Conservation (phyloP, 768 basidiomycete species). For the Mycena rosella region DNA sequence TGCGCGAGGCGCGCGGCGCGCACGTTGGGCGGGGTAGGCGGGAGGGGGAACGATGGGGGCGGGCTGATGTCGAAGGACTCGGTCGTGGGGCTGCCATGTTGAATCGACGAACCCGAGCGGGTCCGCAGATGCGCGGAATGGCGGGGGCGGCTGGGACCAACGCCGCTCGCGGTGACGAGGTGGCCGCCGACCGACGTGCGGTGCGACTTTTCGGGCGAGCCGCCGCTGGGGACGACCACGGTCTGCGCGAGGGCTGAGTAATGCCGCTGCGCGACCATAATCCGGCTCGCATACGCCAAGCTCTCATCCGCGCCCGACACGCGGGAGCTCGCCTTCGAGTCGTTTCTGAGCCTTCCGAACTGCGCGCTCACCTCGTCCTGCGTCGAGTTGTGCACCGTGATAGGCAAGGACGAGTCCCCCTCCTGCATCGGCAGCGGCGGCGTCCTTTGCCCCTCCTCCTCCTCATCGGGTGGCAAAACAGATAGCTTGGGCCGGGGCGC, state of each 20-base stretch:
- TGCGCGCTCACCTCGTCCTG: slow-evolving; percentile 69
- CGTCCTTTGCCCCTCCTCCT: slow-evolving; percentile 58
- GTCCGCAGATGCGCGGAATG: slow-evolving; percentile 68
- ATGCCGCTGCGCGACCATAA: slow-evolving; percentile 82
- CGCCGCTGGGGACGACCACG: slow-evolving; percentile 61
- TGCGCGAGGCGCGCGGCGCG: slow-evolving; percentile 67
- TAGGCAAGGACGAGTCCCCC: slow-evolving; percentile 59
- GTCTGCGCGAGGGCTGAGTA: slow-evolving; percentile 80
- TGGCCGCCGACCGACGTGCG: slow-evolving; percentile 47
- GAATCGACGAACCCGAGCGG: slow-evolving; percentile 67
- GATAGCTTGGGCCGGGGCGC: slow-evolving; percentile 75
- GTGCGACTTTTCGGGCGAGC: slow-evolving; percentile 55
- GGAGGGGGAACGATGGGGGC: slow-evolving; percentile 77
- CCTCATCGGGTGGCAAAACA: slow-evolving; percentile 70
- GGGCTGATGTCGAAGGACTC: slow-evolving; percentile 57
- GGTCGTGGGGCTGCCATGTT: slow-evolving; percentile 53
- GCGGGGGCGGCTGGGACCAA: slow-evolving; percentile 44
- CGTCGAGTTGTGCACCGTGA: slow-evolving; percentile 63
- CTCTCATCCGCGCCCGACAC: slow-evolving; percentile 64
- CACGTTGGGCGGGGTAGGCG: slow-evolving; percentile 81
- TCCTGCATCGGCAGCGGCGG: slow-evolving; percentile 75
- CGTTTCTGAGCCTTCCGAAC: slow-evolving; percentile 63
- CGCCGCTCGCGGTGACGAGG: slow-evolving; percentile 53
- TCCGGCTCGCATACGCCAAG: slow-evolving; percentile 62
- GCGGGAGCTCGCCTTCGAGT: slow-evolving; percentile 70